These are phyloP conservation scores for Gossypium anomalum DNA, from an alignment of 345 rosid genomes.

Conservation along the genomic window DNA sequence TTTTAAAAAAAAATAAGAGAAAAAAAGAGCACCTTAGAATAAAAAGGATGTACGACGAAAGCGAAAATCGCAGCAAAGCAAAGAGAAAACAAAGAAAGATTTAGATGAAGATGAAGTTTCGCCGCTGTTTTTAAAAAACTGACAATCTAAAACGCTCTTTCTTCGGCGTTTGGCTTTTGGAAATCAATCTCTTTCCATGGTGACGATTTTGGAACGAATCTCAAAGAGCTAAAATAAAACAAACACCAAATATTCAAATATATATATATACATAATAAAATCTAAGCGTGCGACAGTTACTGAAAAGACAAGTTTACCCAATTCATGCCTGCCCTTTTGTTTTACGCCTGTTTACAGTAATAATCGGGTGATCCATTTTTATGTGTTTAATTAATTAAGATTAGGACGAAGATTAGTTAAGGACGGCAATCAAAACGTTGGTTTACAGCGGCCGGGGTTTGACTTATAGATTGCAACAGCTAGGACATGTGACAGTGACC, in stretches of 20 bases:
- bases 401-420: background rate
- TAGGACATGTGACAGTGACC: too few relatives aligned
- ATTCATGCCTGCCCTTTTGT: background rate
- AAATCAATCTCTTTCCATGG: conserved; percentile 23
- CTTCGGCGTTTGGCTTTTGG: background rate
- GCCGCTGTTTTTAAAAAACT: background rate
- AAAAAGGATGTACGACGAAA: background rate
- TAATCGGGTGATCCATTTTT: background rate
- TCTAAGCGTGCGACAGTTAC: background rate
- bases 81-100: background rate
- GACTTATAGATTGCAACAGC: too few relatives aligned
- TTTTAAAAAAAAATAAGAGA: background rate
- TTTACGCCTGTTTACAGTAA: background rate
- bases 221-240: conserved; percentile 11
- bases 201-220: conserved; percentile 34
- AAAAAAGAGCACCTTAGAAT: conserved; percentile 8
- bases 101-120: background rate
- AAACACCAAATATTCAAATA: background rate
- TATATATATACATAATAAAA: background rate
- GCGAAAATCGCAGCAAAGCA: conserved; percentile 3
- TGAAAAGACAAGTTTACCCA: conserved; percentile 9
- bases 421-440: background rate
- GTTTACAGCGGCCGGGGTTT: background rate
- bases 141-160: background rate
- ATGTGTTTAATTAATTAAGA: background rate